Conservation (phyloP, 345 rosid genomes). For the Triadica sebifera region DNA sequence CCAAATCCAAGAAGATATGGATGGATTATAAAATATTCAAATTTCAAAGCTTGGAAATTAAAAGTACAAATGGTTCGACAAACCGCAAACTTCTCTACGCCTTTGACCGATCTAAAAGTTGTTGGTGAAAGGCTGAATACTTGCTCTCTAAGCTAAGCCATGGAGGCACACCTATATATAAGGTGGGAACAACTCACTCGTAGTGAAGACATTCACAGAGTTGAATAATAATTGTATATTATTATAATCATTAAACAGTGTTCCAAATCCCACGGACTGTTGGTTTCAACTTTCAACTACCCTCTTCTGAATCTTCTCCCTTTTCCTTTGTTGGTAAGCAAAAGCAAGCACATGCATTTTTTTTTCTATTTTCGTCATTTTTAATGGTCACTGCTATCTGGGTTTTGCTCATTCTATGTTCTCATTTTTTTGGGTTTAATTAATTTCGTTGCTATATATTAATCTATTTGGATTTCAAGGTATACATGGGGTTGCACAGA, state of each 20-base stretch:
- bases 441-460: not conserved
- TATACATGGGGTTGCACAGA: too few relatives aligned
- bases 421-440: not conserved
- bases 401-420: too few relatives aligned
- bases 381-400: too few relatives aligned
- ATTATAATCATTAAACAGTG: too few relatives aligned
- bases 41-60: too few relatives aligned
- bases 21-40: too few relatives aligned
- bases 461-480: not conserved
- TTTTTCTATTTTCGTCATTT: too few relatives aligned
- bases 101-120: not conserved
- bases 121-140: not conserved
- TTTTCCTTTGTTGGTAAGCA: slow-evolving; percentile 14
- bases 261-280: too few relatives aligned
- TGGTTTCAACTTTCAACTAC: too few relatives aligned
- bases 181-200: too few relatives aligned
- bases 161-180: not conserved
- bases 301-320: not conserved
- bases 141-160: not conserved
- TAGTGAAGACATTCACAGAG: not conserved
- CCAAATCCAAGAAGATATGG: not conserved
- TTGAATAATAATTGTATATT: not conserved
- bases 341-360: too few relatives aligned
- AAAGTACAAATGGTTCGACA: not conserved
- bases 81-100: not conserved